A percentile compares a stretch with the other conserved stretches of the same genome.
These are phyloP conservation scores for Yamagishiella unicocca DNA, from an alignment of 139 green algal species.

Conservation along the genomic window DNA sequence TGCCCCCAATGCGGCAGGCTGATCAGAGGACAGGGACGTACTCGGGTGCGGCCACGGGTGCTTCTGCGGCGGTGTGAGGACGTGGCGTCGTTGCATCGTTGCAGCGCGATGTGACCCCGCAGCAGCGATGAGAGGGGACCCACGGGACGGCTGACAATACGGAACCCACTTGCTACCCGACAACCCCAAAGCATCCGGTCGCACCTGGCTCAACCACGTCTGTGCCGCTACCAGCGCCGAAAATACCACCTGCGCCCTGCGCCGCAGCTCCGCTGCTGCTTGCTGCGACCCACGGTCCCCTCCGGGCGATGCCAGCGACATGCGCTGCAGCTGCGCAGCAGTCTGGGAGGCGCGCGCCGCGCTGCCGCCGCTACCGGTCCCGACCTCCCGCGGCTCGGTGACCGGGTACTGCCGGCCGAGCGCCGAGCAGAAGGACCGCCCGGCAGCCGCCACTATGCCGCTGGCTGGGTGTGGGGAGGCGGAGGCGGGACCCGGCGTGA, in stretches of 20 bases:
- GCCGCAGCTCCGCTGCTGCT: neutral
- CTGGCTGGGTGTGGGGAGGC: too few species aligned
- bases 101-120: too few species aligned
- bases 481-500: too few species aligned
- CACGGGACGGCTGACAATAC: too few species aligned
- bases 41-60: too few species aligned
- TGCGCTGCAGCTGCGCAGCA: neutral
- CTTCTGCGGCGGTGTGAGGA: too few species aligned
- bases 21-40: too few species aligned
- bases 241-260: constrained; percentile 21
- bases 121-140: too few species aligned
- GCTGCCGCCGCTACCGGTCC: neutral
- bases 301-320: constrained; percentile 35
- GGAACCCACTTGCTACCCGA: too few species aligned
- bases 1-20: too few species aligned
- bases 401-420: neutral
- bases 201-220: constrained; percentile 40
- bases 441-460: neutral
- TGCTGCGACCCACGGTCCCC: neutral
- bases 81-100: too few species aligned
- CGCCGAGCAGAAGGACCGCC: neutral
- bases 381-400: neutral
- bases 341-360: neutral
- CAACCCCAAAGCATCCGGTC: too few species aligned
- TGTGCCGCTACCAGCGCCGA: constrained; percentile 22